phyloP scores from a whole-genome alignment of 257 asterid genomes.

The Craterostigma plantagineum region DNA sequence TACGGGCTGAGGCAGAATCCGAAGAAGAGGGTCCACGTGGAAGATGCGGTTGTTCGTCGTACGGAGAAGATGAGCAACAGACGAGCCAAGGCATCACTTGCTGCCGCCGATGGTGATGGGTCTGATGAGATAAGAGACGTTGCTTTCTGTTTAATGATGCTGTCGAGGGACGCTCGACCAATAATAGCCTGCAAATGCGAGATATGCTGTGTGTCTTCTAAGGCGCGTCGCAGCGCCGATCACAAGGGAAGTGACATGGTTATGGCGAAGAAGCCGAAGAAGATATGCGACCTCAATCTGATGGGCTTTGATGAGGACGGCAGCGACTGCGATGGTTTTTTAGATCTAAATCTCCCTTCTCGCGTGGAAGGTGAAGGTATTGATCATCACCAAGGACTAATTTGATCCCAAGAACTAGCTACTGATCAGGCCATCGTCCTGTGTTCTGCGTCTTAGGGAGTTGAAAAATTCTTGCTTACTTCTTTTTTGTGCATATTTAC shows the following conservation, averaged over 20 bases:
- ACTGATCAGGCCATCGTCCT: too few relatives aligned
- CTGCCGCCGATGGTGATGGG: too few relatives aligned
- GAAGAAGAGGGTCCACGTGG: not conserved
- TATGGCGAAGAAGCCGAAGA: too few relatives aligned
- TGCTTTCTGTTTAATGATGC: conserved; percentile 49
- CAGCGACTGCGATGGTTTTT: conserved; percentile 2
- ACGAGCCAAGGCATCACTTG: conserved; percentile 5
- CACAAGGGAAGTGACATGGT: too few relatives aligned
- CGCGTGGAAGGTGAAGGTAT: conserved; percentile 2
- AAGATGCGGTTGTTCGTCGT: too few relatives aligned
- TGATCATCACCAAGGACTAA: too few relatives aligned
- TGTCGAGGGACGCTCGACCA: conserved; percentile 43
- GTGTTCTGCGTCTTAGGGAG: too few relatives aligned
- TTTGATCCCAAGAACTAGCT: too few relatives aligned
- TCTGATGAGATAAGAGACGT: conserved; percentile 14
- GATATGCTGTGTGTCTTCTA: conserved; percentile 19
- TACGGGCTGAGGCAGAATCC: conserved; percentile 6
- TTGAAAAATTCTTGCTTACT: too few relatives aligned
- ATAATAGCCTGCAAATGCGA: conserved; percentile 17
- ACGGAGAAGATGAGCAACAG: conserved; percentile 13
- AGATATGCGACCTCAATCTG: conserved; percentile 10
- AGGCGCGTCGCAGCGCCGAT: conserved; percentile 17
- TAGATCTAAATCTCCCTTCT: conserved; percentile 10
- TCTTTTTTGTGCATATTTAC: too few relatives aligned
- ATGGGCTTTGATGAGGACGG: conserved; percentile 1